phyloP scores from a whole-genome alignment of 2,329 filamentous ascomycete genomes.

The Phialophora expanda region DNA sequence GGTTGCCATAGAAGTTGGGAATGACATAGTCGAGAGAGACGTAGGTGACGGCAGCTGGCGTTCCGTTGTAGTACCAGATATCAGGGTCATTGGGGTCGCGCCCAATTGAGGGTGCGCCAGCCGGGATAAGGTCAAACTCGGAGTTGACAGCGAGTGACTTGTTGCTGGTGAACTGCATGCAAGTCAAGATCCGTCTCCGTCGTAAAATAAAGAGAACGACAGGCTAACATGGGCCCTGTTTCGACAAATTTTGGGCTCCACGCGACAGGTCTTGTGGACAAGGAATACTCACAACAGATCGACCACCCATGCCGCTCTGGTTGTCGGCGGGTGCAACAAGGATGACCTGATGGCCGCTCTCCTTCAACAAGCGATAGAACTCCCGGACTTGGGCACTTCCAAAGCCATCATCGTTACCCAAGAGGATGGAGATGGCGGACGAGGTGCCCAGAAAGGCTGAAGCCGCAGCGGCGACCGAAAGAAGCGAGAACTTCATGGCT shows the following conservation, averaged over 20 bases:
- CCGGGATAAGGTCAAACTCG: slow-evolving; percentile 55
- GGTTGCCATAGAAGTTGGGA: slow-evolving; percentile 55
- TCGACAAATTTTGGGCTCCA: background rate
- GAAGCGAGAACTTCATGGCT: slow-evolving; percentile 24
- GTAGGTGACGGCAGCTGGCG: slow-evolving; percentile 61
- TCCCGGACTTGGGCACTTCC: slow-evolving; percentile 51
- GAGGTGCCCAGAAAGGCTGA: slow-evolving; percentile 19
- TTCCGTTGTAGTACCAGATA: slow-evolving; percentile 68
- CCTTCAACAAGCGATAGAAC: slow-evolving; percentile 48
- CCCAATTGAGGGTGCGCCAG: slow-evolving; percentile 57
- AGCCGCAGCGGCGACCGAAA: slow-evolving; percentile 24
- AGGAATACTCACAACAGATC: slow-evolving; percentile 39
- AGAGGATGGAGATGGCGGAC: slow-evolving; percentile 39
- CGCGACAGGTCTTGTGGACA: background rate
- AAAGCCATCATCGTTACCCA: slow-evolving; percentile 49
- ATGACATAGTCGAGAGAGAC: slow-evolving; percentile 63
- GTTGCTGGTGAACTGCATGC: slow-evolving; percentile 48
- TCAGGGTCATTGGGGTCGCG: slow-evolving; percentile 58
- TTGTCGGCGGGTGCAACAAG: slow-evolving; percentile 52
- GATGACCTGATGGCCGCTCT: slow-evolving; percentile 48
- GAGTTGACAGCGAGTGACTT: slow-evolving; percentile 50
- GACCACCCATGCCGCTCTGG: slow-evolving; percentile 55
- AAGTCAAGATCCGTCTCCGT: background rate
- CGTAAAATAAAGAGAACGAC: background rate
- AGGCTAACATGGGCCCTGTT: background rate